Conservation (phyloP, 768 basidiomycete species). For the Kwoniella europaea region DNA sequence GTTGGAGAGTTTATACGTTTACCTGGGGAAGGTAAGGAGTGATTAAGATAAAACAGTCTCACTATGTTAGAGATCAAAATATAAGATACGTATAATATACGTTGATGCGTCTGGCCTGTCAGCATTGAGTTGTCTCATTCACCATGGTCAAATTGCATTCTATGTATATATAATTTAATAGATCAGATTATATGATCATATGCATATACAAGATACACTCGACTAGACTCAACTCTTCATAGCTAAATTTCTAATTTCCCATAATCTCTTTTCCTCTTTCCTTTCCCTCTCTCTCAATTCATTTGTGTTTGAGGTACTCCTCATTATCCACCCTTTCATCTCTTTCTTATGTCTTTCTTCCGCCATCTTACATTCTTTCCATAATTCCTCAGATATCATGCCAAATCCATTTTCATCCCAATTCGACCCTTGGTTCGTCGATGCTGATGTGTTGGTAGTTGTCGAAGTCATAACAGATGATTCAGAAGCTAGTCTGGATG, state of each 20-base stretch:
- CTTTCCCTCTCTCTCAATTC: slow-evolving; percentile 32
- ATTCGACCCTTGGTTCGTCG: neutral
- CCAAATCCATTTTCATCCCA: neutral
- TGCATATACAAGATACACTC: neutral
- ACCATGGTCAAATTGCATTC: neutral
- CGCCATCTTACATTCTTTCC: slow-evolving; percentile 72
- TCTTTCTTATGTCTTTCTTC: slow-evolving; percentile 82
- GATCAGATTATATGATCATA: neutral
- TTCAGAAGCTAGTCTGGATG: slow-evolving; percentile 12
- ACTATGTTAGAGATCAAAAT: too few species aligned
- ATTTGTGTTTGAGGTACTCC: neutral
- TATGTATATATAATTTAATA: too few species aligned
- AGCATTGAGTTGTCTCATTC: too few species aligned
- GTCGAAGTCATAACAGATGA: slow-evolving; percentile 41
- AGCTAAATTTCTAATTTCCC: slow-evolving; percentile 56
- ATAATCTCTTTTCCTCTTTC: slow-evolving; percentile 53
- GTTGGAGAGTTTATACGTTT: slow-evolving; percentile 44
- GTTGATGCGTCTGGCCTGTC: too few species aligned
- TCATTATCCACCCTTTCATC: slow-evolving; percentile 74
- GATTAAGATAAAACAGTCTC: neutral
- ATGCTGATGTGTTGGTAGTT: neutral
- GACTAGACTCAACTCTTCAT: slow-evolving; percentile 29
- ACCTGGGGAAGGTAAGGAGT: slow-evolving; percentile 17
- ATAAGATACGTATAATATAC: too few species aligned
- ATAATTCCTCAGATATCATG: slow-evolving; percentile 66